phyloP scores from a whole-genome alignment of 441 rosid species.

The Mallotus repandus region DNA sequence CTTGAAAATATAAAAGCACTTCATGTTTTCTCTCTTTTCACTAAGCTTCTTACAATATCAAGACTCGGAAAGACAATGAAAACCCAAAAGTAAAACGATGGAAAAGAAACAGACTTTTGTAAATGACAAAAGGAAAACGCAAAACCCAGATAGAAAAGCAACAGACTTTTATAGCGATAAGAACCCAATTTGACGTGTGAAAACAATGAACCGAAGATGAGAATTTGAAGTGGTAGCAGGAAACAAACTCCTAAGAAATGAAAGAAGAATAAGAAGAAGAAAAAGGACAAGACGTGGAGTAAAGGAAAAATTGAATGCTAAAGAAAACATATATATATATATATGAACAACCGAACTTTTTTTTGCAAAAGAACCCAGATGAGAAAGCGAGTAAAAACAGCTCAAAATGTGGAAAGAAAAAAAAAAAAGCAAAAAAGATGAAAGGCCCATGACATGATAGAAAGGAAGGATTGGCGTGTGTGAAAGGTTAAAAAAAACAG shows the following conservation, averaged over 20 bases:
- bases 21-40: constrained; percentile 30
- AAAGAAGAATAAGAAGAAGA: neutral
- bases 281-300: constrained; percentile 7
- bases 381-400: constrained; percentile 2
- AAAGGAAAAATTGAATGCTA: neutral
- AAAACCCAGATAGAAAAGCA: neutral
- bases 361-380: neutral
- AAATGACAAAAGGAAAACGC: too few species aligned
- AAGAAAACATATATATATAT: neutral
- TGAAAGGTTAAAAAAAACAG: neutral
- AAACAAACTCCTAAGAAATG: neutral
- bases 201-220: constrained; percentile 10
- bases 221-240: neutral
- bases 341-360: neutral
- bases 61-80: neutral
- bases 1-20: constrained; percentile 47
- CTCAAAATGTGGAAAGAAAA: constrained; percentile 6
- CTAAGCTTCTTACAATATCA: neutral
- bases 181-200: too few species aligned
- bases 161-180: constrained; percentile 5
- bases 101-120: neutral
- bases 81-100: constrained; percentile 8
- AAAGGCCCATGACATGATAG: neutral
- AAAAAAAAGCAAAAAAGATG: too few species aligned
- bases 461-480: neutral